Conservation (phyloP, 2,329 filamentous ascomycete genomes). For the Aureobasidium mangrovei region DNA sequence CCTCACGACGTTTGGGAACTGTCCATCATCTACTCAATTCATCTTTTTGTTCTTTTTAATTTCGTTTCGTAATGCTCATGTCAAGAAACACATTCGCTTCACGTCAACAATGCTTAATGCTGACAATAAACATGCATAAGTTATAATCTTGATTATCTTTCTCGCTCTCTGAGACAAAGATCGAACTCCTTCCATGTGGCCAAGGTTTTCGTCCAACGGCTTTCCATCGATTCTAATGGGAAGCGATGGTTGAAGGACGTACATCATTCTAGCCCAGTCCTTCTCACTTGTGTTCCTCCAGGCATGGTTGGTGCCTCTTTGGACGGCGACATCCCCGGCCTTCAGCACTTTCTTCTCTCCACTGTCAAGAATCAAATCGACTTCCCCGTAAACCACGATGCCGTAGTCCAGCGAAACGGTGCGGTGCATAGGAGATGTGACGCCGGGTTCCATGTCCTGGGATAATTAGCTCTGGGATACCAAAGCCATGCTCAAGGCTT, state of each 20-base stretch:
- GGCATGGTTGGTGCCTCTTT: constrained; percentile 28
- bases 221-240: constrained; percentile 24
- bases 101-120: no score
- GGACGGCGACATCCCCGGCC: constrained; percentile 25
- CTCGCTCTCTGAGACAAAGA: neutral
- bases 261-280: constrained; percentile 28
- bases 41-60: neutral
- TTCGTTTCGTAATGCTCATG: neutral
- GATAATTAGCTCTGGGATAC: neutral
- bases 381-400: constrained; percentile 25
- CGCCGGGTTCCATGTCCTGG: constrained; percentile 21
- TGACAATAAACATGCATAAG: no score
- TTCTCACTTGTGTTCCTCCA: constrained; percentile 28
- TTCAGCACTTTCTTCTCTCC: constrained; percentile 25
- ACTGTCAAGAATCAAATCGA: constrained; percentile 26
- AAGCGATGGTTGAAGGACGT: constrained; percentile 25
- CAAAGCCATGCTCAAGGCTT: neutral
- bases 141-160: no score
- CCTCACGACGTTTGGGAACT: neutral
- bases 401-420: constrained; percentile 28
- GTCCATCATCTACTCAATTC: no score
- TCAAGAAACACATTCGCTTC: no score
- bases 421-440: constrained; percentile 24
- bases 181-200: constrained; percentile 23
- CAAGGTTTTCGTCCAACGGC: constrained; percentile 25